Evolutionary conservation across 1,284 basidiomycete genomes (phyloP).

Genomic region (Cutaneotrichosporon arboriforme): DNA sequence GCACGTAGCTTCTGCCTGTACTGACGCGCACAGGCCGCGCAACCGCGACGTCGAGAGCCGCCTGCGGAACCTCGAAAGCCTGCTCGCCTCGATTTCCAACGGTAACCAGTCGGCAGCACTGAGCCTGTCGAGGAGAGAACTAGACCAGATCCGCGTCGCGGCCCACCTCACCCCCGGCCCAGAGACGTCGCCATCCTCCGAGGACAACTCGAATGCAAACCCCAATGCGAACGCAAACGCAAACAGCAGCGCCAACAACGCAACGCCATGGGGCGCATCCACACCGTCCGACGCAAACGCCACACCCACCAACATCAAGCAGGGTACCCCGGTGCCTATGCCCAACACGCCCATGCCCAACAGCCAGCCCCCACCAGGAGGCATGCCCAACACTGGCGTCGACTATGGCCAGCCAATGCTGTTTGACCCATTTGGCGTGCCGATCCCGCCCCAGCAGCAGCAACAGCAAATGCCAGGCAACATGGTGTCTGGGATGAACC

Average conservation of each 20-base stretch:
- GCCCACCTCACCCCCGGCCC: constrained; percentile 23
- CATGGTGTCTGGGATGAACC: constrained; percentile 11
- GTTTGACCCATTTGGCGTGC: constrained; percentile 16
- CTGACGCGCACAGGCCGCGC: constrained; percentile 17
- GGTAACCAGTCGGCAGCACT: constrained; percentile 18
- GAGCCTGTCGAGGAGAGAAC: constrained; percentile 22
- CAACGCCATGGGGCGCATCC: background rate
- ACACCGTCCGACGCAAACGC: background rate
- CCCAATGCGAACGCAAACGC: background rate
- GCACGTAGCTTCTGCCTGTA: background rate
- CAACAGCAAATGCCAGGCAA: constrained; percentile 4
- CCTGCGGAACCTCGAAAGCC: constrained; percentile 29
- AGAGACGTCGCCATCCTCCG: constrained; percentile 18
- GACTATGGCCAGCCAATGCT: constrained; percentile 17
- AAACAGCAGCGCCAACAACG: background rate
- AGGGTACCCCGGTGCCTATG: no score
- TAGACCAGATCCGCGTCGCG: constrained; percentile 26
- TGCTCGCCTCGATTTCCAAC: constrained; percentile 26
- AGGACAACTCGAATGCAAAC: background rate
- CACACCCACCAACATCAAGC: constrained; percentile 5
- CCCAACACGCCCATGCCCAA: background rate
- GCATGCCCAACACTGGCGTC: background rate
- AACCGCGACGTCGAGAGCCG: constrained; percentile 27
- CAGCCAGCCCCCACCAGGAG: background rate
- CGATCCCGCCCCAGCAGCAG: constrained; percentile 4